Conservation (phyloP, 2,329 filamentous ascomycete genomes). For the Chalaropsis thielavioides region DNA sequence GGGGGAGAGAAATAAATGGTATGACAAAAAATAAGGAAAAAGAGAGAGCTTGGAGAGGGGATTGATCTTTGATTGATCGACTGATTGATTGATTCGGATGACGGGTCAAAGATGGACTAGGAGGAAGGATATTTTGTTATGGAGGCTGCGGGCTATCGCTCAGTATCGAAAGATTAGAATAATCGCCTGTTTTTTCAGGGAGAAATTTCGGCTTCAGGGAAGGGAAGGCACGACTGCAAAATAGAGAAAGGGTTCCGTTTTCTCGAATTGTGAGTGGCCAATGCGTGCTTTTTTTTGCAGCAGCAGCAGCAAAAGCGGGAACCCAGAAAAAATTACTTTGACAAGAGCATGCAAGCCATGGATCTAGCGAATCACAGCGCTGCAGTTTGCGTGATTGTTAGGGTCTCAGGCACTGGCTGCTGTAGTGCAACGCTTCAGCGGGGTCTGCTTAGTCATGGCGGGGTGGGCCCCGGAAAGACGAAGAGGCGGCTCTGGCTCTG, state of each 20-base stretch:
- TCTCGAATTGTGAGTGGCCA: constrained; percentile 10
- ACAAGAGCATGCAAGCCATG: background rate
- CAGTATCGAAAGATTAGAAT: constrained; percentile 9
- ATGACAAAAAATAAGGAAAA: background rate
- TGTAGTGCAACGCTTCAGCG: constrained; percentile 11
- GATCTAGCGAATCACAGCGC: constrained; percentile 14
- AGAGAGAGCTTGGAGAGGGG: constrained; percentile 16
- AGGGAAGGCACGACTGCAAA: constrained; percentile 13
- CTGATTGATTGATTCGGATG: constrained; percentile 10
- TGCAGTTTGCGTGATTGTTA: constrained; percentile 9
- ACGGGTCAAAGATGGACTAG: constrained; percentile 1
- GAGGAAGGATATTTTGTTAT: constrained; percentile 11
- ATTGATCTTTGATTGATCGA: constrained; percentile 20
- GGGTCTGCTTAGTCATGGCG: constrained; percentile 13
- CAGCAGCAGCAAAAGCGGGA: constrained; percentile 15
- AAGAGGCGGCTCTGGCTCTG: background rate
- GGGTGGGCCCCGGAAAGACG: background rate
- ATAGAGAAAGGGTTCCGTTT: constrained; percentile 8
- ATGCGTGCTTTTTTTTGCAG: constrained; percentile 13
- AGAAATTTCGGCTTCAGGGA: constrained; percentile 6
- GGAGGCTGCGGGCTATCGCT: constrained; percentile 12
- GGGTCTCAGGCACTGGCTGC: background rate
- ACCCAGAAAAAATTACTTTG: constrained; percentile 13
- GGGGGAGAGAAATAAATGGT: constrained; percentile 1
- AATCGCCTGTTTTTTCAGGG: constrained; percentile 18